Evolutionary conservation across 805 yeast genomes (phyloP), one percentile per base, ranked within the genome.

Genomic region (Hanseniaspora hatyaiensis): DNA sequence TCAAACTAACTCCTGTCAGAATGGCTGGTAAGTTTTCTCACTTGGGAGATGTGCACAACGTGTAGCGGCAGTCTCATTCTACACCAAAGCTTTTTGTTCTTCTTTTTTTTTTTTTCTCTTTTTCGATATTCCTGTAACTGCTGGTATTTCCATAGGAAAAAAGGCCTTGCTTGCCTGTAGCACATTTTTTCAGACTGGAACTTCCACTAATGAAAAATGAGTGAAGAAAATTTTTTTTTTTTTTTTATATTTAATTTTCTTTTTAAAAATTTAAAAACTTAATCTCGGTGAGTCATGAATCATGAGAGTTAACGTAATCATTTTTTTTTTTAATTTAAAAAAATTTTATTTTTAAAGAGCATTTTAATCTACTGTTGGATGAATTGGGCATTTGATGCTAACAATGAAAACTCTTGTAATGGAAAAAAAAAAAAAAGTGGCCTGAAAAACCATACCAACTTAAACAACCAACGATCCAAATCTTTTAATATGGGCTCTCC

Each of bases 401-500:
- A 3, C 3, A 31, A 31, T 31, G 8, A 33, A 33, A 33, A 33
- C 12, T 18, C 2, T 8, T 4, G 19, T 15, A 4, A 16, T 16
- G 4, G 8, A 16, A 34, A 8, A 16, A n/a, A 32, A n/a, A n/a
- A n/a, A n/a, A n/a, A n/a, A n/a, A n/a, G n/a, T n/a, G n/a, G n/a
- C n/a, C n/a, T n/a, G n/a, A n/a, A n/a, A n/a, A n/a, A n/a, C n/a
- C n/a, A n/a, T n/a, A n/a, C n/a, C n/a, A n/a, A n/a, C n/a, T n/a
- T n/a, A n/a, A n/a, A n/a, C n/a, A 34, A 19, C 37, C 29, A 22
- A 36, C n/a, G 6, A 36, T 15, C 13, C 3, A 34, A 5, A 36
- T 6, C 8, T 23, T 5, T n/a, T 28, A 32, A 26, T 8, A 43
- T 45, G 49, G 49, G 49, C 2, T 37, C 49, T 9, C 49, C 49